A percentile compares a stretch with the other conserved stretches of the same genome.
Conservation (phyloP, 2,329 filamentous ascomycete genomes). For the Xylaria hypoxylon region DNA sequence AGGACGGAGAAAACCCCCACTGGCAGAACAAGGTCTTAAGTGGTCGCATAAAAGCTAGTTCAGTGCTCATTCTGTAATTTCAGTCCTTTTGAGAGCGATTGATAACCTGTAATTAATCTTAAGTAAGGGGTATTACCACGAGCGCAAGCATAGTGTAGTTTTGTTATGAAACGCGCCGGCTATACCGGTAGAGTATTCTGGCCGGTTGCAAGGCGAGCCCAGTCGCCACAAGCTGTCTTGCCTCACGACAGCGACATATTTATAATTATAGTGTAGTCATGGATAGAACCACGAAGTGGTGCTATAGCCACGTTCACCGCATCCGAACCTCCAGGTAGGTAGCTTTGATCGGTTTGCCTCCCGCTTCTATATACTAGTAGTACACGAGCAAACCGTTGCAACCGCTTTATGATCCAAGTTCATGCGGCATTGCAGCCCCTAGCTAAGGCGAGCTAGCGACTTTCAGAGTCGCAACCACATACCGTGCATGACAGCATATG, state of each 20-base stretch:
- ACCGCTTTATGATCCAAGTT: background rate
- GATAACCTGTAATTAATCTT: background rate
- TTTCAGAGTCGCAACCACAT: slow-evolving; percentile 5
- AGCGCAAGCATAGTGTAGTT: background rate
- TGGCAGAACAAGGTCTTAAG: slow-evolving; percentile 21
- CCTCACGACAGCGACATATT: no score
- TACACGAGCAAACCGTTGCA: background rate
- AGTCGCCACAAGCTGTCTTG: background rate
- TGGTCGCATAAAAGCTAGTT: slow-evolving; percentile 28
- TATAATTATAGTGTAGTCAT: background rate
- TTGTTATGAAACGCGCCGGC: slow-evolving; percentile 11
- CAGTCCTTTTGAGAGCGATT: background rate
- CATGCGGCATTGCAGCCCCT: slow-evolving; percentile 1
- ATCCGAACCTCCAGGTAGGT: background rate
- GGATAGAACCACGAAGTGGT: background rate
- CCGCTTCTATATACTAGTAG: background rate
- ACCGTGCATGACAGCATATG: slow-evolving; percentile 32
- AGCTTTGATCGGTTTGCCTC: background rate
- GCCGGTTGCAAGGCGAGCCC: slow-evolving; percentile 1
- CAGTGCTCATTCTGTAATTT: background rate
- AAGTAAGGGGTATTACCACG: slow-evolving; percentile 4
- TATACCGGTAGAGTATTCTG: background rate
- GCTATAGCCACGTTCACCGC: background rate
- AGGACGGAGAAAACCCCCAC: slow-evolving; percentile 17
- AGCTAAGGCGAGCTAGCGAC: background rate